Evolutionary conservation across 2,329 filamentous ascomycete genomes (phyloP), one percentile per base, ranked within the genome.

Genomic region (Gyromitra esculenta): DNA sequence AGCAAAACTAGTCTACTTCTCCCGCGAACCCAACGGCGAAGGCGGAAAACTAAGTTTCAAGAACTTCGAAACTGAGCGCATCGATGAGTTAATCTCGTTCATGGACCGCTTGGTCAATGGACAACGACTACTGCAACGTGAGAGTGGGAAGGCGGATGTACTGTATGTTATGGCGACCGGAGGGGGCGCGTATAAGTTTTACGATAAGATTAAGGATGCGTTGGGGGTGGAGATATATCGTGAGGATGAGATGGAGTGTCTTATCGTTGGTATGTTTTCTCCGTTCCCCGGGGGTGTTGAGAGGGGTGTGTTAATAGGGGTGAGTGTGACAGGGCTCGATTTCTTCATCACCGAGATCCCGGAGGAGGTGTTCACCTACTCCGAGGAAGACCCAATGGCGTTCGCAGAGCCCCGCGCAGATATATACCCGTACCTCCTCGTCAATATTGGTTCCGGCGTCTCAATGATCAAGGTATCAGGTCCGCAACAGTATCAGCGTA

Each of bases 271-370:
- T 94, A 84, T 79, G 86, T 79, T 15, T 35, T 25, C 6, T 31
- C 21, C 43, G 59, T 25, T 25, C 4, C 35, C 25, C 25, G 25
- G 25, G 25, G 25, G 25, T 31, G 25, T 0, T 31, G 25, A 31
- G 2, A 31, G 2, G 25, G 2, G 2, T 2, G 25, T 31, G 25
- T 31, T 31, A 31, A 31, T 31, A 31, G 25, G 25, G 25, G 25
- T 31, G 25, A 4, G 25, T 4, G 25, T 31, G 25, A 77, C 81
- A 93, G 94, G 95, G 11, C 90, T 99, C 56, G 96, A 99, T 83
- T 99, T 98, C 85, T 98, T 99, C 87, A 98, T 98, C 82, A 97
- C 93, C 79, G 94, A 98, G 83, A 98, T 99, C 76, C 96, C 96
- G 21, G 90, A 92, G 80, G 96, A 99, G 84, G 95, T 99, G 70